Evolutionary conservation across 306 rosid genomes (phyloP).

Genomic region (Cucumis hystrix): DNA sequence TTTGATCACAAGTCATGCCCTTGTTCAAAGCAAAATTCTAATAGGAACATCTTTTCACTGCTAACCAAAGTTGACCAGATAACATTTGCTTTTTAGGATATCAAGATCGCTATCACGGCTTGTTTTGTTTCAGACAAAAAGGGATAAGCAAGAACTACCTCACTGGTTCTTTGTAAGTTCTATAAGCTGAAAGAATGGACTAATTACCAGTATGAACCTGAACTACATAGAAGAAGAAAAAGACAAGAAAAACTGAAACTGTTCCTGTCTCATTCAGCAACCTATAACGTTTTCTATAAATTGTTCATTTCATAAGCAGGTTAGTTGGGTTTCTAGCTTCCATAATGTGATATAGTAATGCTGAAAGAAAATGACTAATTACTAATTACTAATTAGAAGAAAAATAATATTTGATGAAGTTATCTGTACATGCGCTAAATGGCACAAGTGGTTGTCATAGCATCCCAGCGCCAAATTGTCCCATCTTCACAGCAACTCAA

Average conservation of each 20-base stretch:
- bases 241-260: background rate
- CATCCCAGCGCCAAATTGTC: constrained; percentile 99
- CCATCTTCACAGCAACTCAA: constrained; percentile 92
- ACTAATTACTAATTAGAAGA: background rate
- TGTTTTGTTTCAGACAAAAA: background rate
- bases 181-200: background rate
- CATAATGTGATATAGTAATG: background rate
- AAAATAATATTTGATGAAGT: background rate
- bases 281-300: background rate
- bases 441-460: background rate
- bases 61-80: background rate
- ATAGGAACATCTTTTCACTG: background rate
- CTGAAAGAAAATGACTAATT: background rate
- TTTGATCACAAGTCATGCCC: background rate
- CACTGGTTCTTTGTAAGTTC: background rate
- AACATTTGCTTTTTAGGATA: background rate
- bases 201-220: background rate
- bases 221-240: background rate
- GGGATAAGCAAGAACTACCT: background rate
- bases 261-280: background rate
- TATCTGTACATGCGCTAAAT: background rate
- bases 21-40: background rate
- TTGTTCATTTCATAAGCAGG: background rate
- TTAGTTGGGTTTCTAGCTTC: background rate
- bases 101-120: background rate